phyloP scores from a whole-genome alignment of 2,329 filamentous ascomycete species.

The Aspergillus costaricaensis region DNA sequence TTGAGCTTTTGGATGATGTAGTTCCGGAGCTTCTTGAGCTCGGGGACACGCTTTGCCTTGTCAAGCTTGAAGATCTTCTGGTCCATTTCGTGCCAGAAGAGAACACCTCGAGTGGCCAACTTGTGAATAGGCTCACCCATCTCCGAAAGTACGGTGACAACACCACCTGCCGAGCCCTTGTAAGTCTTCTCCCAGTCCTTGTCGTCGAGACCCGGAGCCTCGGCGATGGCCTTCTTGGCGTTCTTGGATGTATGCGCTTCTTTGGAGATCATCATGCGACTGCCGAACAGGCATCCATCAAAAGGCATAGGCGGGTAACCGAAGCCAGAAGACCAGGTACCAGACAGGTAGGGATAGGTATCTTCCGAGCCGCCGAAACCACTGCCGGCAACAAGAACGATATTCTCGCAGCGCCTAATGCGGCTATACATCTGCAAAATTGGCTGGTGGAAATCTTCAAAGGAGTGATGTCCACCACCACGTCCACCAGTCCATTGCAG shows the following conservation, averaged over 20 bases:
- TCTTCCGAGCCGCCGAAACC: conserved; percentile 88
- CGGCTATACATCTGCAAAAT: conserved; percentile 88
- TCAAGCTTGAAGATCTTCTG: conserved; percentile 96
- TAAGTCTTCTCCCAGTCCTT: conserved; percentile 89
- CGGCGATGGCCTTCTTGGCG: conserved; percentile 87
- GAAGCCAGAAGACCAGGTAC: conserved; percentile 81
- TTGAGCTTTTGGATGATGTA: conserved; percentile 96
- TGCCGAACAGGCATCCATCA: conserved; percentile 86
- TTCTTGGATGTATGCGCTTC: conserved; percentile 84
- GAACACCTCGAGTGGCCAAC: conserved; percentile 90
- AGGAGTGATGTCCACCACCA: conserved; percentile 91
- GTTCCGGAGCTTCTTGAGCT: conserved; percentile 82
- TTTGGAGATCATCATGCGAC: conserved; percentile 91
- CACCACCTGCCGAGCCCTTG: conserved; percentile 84
- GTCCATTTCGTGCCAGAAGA: conserved; percentile 99
- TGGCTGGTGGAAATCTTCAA: conserved; percentile 90
- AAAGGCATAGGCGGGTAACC: conserved; percentile 92
- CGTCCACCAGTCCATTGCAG: conserved; percentile 93
- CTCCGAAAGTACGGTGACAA: conserved; percentile 95
- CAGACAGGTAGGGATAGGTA: conserved; percentile 88
- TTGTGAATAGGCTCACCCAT: conserved; percentile 99
- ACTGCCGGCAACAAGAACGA: conserved; percentile 84
- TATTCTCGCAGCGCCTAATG: conserved; percentile 80
- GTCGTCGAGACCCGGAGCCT: conserved; percentile 80
- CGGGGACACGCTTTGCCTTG: conserved; percentile 86